Evolutionary conservation across 805 yeast genomes (phyloP).

Genomic region (Candida dendrica): DNA sequence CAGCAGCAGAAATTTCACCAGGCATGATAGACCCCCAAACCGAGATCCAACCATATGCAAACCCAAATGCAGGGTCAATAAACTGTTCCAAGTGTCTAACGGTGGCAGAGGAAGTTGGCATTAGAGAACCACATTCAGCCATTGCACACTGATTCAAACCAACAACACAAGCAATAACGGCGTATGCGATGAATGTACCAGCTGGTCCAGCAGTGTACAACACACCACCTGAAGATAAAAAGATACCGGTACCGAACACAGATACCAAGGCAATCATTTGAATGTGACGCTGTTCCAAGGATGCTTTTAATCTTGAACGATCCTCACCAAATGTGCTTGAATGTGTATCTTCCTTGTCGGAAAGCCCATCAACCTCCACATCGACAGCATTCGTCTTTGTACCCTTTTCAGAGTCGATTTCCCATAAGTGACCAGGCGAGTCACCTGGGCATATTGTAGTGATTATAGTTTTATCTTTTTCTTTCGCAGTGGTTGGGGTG

Average conservation of each 20-base stretch:
- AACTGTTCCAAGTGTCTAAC: conserved; percentile 29
- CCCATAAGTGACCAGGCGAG: no score
- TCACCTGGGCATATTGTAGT: no score
- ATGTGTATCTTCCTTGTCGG: no score
- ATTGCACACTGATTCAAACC: conserved; percentile 33
- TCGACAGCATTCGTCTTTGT: no score
- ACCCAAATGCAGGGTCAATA: conserved; percentile 37
- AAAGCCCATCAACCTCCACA: no score
- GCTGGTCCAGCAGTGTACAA: conserved; percentile 27
- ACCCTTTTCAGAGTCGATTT: no score
- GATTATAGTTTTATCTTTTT: no score
- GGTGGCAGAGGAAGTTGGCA: conserved; percentile 31
- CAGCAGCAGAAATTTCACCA: conserved; percentile 37
- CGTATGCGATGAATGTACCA: conserved; percentile 27
- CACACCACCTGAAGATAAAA: conserved; percentile 30
- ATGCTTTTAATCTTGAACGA: conserved; percentile 2
- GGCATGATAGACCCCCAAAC: conserved; percentile 37
- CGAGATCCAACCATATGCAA: conserved; percentile 37
- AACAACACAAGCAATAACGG: conserved; percentile 25
- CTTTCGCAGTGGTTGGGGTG: no score
- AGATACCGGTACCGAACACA: conserved; percentile 35
- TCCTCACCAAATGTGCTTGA: conserved; percentile 4
- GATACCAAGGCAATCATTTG: conserved; percentile 45
- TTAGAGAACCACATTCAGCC: conserved; percentile 28
- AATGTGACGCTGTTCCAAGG: conserved; percentile 25